phyloP scores from a whole-genome alignment of 805 yeast genomes.

The Yamadazyma nakazawae region DNA sequence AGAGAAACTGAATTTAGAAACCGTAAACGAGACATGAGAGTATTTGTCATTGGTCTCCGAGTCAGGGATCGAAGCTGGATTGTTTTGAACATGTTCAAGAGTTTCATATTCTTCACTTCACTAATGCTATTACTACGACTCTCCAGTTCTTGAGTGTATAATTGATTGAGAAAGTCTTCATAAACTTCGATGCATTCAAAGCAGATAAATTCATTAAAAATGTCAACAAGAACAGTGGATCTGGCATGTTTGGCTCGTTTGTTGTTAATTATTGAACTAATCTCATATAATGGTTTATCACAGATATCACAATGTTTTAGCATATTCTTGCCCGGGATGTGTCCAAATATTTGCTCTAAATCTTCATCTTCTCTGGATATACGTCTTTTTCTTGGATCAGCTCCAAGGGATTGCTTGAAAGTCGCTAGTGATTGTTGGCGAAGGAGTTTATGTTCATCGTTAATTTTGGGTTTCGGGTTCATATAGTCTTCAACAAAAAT shows the following conservation, averaged over 20 bases:
- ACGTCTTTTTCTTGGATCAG: slow-evolving; percentile 8
- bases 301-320: slow-evolving; percentile 63
- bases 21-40: slow-evolving; percentile 14
- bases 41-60: slow-evolving; percentile 13
- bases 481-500: slow-evolving; percentile 59
- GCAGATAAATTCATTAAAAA: slow-evolving; percentile 56
- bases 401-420: slow-evolving; percentile 25
- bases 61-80: slow-evolving; percentile 13
- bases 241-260: slow-evolving; percentile 4
- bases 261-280: slow-evolving; percentile 39
- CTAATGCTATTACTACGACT: not conserved
- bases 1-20: slow-evolving; percentile 8
- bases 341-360: slow-evolving; percentile 36
- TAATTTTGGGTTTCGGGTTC: slow-evolving; percentile 15
- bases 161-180: slow-evolving; percentile 48
- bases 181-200: slow-evolving; percentile 58
- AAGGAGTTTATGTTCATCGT: slow-evolving; percentile 15
- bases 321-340: slow-evolving; percentile 35
- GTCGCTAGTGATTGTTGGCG: slow-evolving; percentile 37
- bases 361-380: slow-evolving; percentile 17
- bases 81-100: slow-evolving; percentile 12
- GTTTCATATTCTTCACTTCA: slow-evolving; percentile 14
- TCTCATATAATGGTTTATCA: slow-evolving; percentile 64
- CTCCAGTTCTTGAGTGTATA: slow-evolving; percentile 6
- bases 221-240: slow-evolving; percentile 10